Evolutionary conservation across 352 stramenopile genomes (phyloP), one percentile per base, ranked within the genome.

Genomic region (Phytophthora lateralis): DNA sequence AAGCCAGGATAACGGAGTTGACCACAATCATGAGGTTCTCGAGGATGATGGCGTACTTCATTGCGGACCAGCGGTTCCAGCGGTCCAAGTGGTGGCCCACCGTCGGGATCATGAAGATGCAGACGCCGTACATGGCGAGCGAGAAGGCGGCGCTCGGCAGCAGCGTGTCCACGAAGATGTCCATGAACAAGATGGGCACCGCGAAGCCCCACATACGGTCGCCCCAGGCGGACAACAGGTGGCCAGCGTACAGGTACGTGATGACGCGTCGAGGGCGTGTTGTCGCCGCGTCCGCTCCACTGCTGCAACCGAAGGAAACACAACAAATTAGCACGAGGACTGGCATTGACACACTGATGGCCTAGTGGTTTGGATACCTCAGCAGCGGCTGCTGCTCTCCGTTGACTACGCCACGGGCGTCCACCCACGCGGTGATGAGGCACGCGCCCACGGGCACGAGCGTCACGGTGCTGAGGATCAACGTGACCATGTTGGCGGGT

Each of bases 141-240:
- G 82, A 82, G 66, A 92, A 95, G 21, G 71, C 71, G 0, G 85
- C 82, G 45, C 82, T 95, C 6, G 85, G 86, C 26, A 95, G 63
- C 37, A 93, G 54, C 32, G 85, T 93, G 41, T 91, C 81, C 46
- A 90, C 78, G 41, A 94, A 94, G 52, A 94, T 82, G 44, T 94
- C 85, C 76, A 94, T 94, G 66, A 94, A 92, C 43, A 94, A 59
- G 30, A 94, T 82, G 47, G 85, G 85, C 9, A 91, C 76, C 4
- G 85, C 82, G 58, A 94, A 92, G 32, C 82, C 73, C 85, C 85
- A 94, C 73, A 94, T 92, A 26, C 78, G 78, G 44, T 94, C 85
- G 8, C 85, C 83, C 80, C 85, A 95, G 11, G 87, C 75, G 4
- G 87, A 94, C 24, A 93, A 50, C 20, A 93, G 76, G 55, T 93